A percentile compares a stretch with the other conserved stretches of the same genome.
Conservation (phyloP, 2,329 filamentous ascomycete species). For the Xylaria polymorpha region DNA sequence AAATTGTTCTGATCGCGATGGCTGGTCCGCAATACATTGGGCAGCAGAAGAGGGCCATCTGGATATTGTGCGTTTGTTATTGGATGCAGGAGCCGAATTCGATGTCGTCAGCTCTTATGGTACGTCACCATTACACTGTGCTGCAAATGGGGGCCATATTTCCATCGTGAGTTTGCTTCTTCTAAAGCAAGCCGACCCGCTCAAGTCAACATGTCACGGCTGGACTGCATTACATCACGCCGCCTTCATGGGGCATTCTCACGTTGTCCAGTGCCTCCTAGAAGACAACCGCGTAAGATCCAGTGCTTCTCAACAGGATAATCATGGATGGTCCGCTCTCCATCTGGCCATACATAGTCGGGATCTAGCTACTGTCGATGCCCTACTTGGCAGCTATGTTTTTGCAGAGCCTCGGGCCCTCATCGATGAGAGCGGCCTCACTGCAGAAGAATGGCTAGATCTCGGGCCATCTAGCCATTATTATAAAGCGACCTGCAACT, state of each 20-base stretch:
- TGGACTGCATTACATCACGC: conserved; percentile 26
- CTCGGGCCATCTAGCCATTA: background rate
- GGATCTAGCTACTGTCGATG: background rate
- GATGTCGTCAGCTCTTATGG: conserved; percentile 8
- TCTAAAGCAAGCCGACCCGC: background rate
- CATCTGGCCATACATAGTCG: conserved; percentile 16
- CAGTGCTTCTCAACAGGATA: conserved; percentile 16
- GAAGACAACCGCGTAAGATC: background rate
- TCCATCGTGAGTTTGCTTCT: conserved; percentile 7
- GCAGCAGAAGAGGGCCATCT: conserved; percentile 20
- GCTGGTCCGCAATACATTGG: conserved; percentile 23
- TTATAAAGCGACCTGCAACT: background rate
- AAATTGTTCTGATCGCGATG: background rate
- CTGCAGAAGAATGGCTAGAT: conserved; percentile 18
- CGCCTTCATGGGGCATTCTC: conserved; percentile 18
- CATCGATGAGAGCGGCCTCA: conserved; percentile 3
- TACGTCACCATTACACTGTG: conserved; percentile 19
- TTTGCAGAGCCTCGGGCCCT: conserved; percentile 2
- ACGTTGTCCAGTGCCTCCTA: conserved; percentile 8
- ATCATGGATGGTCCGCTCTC: conserved; percentile 21
- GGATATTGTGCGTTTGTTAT: conserved; percentile 1
- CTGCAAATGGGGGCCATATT: conserved; percentile 6
- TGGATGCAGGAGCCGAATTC: background rate
- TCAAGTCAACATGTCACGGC: conserved; percentile 18
- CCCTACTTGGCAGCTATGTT: background rate